These are phyloP conservation scores for Venturia nashicola DNA, from an alignment of 2,329 filamentous ascomycete species.

Conservation along the genomic window DNA sequence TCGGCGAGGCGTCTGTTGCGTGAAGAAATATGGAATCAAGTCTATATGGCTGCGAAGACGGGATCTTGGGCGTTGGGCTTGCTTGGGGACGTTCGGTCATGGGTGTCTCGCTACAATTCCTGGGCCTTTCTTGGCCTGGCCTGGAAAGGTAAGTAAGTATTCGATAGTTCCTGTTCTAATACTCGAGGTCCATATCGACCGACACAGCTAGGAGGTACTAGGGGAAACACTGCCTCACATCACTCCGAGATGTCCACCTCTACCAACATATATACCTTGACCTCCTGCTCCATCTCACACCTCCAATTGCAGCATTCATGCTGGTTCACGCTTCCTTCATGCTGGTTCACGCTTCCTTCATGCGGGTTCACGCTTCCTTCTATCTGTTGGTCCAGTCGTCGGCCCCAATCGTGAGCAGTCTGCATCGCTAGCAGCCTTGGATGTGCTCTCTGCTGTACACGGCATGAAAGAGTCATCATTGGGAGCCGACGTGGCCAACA, in stretches of 20 bases:
- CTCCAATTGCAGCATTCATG: background rate
- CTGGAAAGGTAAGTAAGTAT: background rate
- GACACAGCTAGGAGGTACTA: too few species aligned
- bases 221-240: too few species aligned
- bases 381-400: background rate
- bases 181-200: background rate
- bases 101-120: background rate
- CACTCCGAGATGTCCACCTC: too few species aligned
- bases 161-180: too few species aligned
- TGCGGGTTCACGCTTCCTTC: background rate
- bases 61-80: background rate
- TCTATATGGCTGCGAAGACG: too few species aligned
- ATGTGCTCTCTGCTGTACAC: background rate
- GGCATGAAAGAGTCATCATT: background rate
- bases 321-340: background rate
- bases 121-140: background rate
- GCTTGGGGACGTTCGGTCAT: background rate
- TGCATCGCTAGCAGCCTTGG: background rate
- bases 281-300: background rate
- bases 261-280: too few species aligned
- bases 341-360: background rate
- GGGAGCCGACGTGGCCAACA: too few species aligned
- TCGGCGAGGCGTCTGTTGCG: background rate
- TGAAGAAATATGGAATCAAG: too few species aligned
- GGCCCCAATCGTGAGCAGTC: background rate